Percentiles rank a stretch among this genome's conserved stretches.
These are phyloP conservation scores for Populus hybrid DNA, from an alignment of 441 rosid genomes.

Conservation along the genomic window DNA sequence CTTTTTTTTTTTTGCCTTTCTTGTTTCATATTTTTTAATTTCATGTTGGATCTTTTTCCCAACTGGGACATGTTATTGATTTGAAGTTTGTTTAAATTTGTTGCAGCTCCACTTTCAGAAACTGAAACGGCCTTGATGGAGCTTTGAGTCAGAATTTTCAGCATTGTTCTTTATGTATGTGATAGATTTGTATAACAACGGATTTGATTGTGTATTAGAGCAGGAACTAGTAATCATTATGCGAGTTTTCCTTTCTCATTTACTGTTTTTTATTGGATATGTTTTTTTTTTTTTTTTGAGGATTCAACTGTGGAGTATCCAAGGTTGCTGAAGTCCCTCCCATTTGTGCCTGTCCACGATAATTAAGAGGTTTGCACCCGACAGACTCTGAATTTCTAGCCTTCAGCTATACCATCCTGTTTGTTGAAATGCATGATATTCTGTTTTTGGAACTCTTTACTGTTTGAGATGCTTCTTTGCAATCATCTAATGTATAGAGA, in stretches of 20 bases:
- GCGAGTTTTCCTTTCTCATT: constrained; percentile 9
- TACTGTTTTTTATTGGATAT: background rate
- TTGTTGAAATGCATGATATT: background rate
- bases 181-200: constrained; percentile 22
- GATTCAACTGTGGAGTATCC: background rate
- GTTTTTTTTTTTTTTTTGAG: background rate
- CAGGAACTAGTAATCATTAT: constrained; percentile 1
- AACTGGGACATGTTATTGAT: constrained; percentile 1
- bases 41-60: background rate
- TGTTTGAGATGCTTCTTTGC: background rate
- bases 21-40: background rate
- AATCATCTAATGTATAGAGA: background rate
- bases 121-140: constrained; percentile 95
- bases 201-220: constrained; percentile 28
- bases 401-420: background rate
- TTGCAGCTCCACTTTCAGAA: constrained; percentile 95
- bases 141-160: constrained; percentile 44
- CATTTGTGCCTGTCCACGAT: constrained; percentile 9
- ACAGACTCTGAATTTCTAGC: background rate
- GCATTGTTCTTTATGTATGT: constrained; percentile 22
- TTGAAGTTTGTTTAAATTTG: constrained; percentile 20
- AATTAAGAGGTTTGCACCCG: background rate
- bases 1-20: background rate
- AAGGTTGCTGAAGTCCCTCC: background rate
- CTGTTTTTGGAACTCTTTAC: background rate